These are phyloP conservation scores for Cutaneotrichosporon cavernicola DNA, from an alignment of 1,284 basidiomycete genomes.

Conservation along the genomic window DNA sequence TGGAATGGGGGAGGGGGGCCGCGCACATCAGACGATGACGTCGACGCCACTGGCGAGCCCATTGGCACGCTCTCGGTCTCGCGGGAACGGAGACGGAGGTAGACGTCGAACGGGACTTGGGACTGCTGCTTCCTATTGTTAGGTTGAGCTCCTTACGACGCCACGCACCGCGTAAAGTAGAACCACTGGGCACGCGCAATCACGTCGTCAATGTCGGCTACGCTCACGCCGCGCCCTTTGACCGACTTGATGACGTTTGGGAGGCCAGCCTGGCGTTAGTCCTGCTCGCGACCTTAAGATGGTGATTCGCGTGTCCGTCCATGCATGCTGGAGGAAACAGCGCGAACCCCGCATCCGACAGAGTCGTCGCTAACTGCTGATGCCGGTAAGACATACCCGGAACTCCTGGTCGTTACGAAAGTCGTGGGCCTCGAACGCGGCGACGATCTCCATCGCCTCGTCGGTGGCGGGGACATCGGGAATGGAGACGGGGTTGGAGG, in stretches of 20 bases:
- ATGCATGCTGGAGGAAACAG: too few species aligned
- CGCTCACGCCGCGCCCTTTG: constrained; percentile 29
- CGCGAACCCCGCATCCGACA: too few species aligned
- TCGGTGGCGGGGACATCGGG: not conserved
- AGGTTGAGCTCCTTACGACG: not conserved
- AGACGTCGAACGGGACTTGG: constrained; percentile 21
- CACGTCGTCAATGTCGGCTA: constrained; percentile 43
- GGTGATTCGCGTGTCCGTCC: too few species aligned
- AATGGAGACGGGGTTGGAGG: not conserved
- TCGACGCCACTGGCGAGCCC: constrained; percentile 9
- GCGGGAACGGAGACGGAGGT: constrained; percentile 16
- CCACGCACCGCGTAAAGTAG: constrained; percentile 40
- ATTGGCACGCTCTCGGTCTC: constrained; percentile 25
- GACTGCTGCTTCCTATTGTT: constrained; percentile 10
- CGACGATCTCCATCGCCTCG: constrained; percentile 14
- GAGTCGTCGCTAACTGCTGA: not conserved
- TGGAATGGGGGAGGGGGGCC: not conserved
- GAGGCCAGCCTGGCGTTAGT: constrained; percentile 27
- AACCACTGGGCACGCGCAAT: constrained; percentile 49
- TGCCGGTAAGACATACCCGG: constrained; percentile 35
- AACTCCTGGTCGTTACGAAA: constrained; percentile 44
- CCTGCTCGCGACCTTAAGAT: not conserved
- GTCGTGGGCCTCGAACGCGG: constrained; percentile 40
- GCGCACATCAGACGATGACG: not conserved
- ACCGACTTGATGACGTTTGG: constrained; percentile 41